Evolutionary conservation across 768 basidiomycete species (phyloP).

Genomic region (Tulasnella sp.): DNA sequence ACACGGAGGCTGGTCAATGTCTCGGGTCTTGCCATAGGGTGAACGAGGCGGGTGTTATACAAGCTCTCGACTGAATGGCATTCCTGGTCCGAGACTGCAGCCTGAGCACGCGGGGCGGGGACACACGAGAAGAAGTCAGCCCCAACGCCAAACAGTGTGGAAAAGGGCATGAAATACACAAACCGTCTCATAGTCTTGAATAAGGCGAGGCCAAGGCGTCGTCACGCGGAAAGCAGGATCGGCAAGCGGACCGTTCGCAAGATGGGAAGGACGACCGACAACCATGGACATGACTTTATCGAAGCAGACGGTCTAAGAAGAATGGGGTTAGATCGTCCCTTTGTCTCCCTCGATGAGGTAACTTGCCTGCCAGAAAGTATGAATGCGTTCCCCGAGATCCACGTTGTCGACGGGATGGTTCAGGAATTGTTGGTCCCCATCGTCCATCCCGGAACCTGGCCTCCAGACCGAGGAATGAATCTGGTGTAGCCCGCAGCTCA

Average conservation of each 20-base stretch:
- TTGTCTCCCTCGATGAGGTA: background rate
- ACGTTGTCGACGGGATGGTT: background rate
- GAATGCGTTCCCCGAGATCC: slow-evolving; percentile 18
- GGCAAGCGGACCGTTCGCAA: slow-evolving; percentile 1
- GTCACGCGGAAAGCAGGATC: background rate
- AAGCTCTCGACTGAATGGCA: background rate
- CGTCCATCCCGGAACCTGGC: slow-evolving; percentile 4
- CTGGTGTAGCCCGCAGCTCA: slow-evolving; percentile 15
- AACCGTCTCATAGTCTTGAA: slow-evolving; percentile 11
- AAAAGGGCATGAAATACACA: background rate
- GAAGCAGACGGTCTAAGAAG: background rate
- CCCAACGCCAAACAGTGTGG: no score
- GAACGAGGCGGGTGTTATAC: background rate
- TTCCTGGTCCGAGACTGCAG: background rate
- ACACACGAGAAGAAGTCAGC: background rate
- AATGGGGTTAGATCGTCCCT: background rate
- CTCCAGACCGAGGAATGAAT: slow-evolving; percentile 10
- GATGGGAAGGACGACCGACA: slow-evolving; percentile 7
- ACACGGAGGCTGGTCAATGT: slow-evolving; percentile 2
- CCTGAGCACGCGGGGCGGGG: background rate
- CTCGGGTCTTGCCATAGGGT: background rate
- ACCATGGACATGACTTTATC: slow-evolving; percentile 13
- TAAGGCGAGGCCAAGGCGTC: slow-evolving; percentile 12
- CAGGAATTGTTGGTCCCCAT: background rate
- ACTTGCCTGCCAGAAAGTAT: slow-evolving; percentile 18